Evolutionary conservation across 176 grass and related monocot genomes (phyloP).

Genomic region (Eragrostis curvula): DNA sequence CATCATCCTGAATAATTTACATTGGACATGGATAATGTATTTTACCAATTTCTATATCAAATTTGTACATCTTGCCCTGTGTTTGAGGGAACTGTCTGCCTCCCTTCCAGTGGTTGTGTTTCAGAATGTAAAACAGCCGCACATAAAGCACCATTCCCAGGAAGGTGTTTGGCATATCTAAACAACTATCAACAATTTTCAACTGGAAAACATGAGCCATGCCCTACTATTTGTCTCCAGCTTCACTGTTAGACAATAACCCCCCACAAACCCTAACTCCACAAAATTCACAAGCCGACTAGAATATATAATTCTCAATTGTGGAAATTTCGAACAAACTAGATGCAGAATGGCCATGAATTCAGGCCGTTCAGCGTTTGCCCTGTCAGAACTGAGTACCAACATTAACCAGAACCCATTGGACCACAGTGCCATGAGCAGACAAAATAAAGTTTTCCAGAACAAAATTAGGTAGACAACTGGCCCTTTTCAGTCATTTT

Average conservation of each 20-base stretch:
- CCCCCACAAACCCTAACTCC: constrained; percentile 8
- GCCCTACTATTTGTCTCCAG: neutral
- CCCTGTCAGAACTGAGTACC: neutral
- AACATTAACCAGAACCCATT: neutral
- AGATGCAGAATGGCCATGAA: neutral
- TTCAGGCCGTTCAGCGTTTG: neutral
- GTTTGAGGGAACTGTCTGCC: constrained; percentile 29
- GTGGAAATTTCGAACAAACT: neutral
- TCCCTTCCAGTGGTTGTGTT: neutral
- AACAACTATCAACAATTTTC: neutral
- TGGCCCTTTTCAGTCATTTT: constrained; percentile 24
- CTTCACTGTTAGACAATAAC: neutral
- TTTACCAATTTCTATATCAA: neutral
- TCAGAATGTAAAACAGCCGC: neutral
- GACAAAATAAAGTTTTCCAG: neutral
- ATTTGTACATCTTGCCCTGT: constrained; percentile 20
- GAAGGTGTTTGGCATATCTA: neutral
- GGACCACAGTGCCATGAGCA: neutral
- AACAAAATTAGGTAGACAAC: constrained; percentile 36
- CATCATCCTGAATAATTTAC: neutral
- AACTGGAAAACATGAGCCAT: neutral
- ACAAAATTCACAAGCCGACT: neutral
- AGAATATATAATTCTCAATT: neutral
- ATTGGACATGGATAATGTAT: neutral
- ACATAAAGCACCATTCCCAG: constrained; percentile 4